Percentiles rank a stretch among this genome's conserved stretches.
phyloP scores from a whole-genome alignment of 345 rosid species.

The Camelina laxa region DNA sequence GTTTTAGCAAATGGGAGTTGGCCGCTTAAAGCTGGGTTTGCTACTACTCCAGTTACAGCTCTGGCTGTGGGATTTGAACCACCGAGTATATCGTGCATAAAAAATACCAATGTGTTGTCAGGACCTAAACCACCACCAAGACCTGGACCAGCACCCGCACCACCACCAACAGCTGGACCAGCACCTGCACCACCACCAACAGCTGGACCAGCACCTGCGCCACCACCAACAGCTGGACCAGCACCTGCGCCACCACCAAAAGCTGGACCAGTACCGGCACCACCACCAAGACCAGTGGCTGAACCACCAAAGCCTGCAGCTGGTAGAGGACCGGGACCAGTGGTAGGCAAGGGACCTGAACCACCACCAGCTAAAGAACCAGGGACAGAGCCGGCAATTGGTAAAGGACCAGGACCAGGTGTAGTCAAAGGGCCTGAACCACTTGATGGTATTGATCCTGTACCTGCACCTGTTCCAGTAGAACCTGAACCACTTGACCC shows the following conservation, averaged over 20 bases:
- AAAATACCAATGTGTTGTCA: slow-evolving; percentile 57
- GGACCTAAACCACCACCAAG: slow-evolving; percentile 36
- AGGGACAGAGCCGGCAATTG: slow-evolving; percentile 36
- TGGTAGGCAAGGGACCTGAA: slow-evolving; percentile 30
- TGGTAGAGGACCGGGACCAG: slow-evolving; percentile 30
- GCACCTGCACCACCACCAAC: slow-evolving; percentile 21
- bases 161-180: slow-evolving; percentile 1
- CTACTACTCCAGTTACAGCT: slow-evolving; percentile 76
- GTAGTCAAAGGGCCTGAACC: slow-evolving; percentile 33
- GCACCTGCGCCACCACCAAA: slow-evolving; percentile 23
- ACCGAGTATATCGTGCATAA: slow-evolving; percentile 81
- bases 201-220: neutral
- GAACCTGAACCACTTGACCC: slow-evolving; percentile 39
- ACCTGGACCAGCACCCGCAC: slow-evolving; percentile 14
- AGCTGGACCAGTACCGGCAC: slow-evolving; percentile 13
- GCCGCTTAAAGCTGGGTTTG: slow-evolving; percentile 67
- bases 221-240: slow-evolving; percentile 26
- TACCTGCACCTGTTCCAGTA: neutral
- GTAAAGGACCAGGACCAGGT: slow-evolving; percentile 31
- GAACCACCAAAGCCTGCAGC: slow-evolving; percentile 19
- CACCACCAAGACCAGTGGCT: slow-evolving; percentile 22
- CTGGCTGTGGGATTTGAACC: slow-evolving; percentile 76
- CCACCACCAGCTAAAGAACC: slow-evolving; percentile 34
- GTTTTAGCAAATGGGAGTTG: slow-evolving; percentile 90
- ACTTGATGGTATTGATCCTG: slow-evolving; percentile 32